Conservation (phyloP, 2,329 filamentous ascomycete species). For the Sclerotinia borealis region DNA sequence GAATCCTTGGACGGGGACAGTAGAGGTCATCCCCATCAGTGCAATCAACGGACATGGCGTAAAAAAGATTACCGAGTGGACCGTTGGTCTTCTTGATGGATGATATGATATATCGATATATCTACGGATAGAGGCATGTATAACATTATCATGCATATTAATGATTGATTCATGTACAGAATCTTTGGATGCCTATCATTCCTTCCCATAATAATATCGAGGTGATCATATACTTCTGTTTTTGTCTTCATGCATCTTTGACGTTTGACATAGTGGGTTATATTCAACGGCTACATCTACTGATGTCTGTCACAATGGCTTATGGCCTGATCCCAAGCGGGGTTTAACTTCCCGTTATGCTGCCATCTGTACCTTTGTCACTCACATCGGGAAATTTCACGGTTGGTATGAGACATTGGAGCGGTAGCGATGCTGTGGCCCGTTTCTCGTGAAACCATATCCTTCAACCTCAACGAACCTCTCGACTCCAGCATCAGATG, state of each 20-base stretch:
- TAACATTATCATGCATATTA: constrained; percentile 6
- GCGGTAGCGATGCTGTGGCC: constrained; percentile 8
- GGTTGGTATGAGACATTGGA: constrained; percentile 13
- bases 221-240: not conserved
- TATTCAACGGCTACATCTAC: not conserved
- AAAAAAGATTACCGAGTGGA: constrained; percentile 66
- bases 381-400: constrained; percentile 7
- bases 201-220: not conserved
- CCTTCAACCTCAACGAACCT: not conserved
- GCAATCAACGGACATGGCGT: constrained; percentile 84
- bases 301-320: constrained; percentile 3
- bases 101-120: too few species aligned
- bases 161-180: constrained; percentile 3
- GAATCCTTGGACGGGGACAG: constrained; percentile 52
- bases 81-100: constrained; percentile 53
- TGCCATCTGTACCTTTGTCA: not conserved
- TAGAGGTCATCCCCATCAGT: constrained; percentile 75
- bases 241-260: constrained; percentile 6
- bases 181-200: not conserved
- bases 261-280: constrained; percentile 7
- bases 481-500: not conserved
- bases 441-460: constrained; percentile 1
- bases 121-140: constrained; percentile 7
- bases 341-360: constrained; percentile 4
- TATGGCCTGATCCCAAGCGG: constrained; percentile 9